Conservation (phyloP, 345 rosid genomes). For the Cardamine chenopodiifolia region DNA sequence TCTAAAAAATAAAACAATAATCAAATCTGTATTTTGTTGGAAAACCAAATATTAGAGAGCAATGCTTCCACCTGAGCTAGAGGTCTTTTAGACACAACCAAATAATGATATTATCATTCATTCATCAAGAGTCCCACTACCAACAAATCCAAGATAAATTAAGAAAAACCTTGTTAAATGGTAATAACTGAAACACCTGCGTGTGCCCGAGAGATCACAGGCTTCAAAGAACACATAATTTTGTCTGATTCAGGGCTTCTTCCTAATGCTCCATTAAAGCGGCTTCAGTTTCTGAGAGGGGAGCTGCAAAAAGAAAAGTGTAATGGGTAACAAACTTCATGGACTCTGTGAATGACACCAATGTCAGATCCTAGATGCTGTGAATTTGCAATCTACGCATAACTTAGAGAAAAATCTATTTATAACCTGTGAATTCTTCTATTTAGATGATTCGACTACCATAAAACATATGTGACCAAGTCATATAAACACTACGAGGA, state of each 20-base stretch:
- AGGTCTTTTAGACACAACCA: slow-evolving; percentile 17
- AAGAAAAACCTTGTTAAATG: slow-evolving; percentile 23
- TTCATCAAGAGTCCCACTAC: slow-evolving; percentile 31
- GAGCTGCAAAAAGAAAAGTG: slow-evolving; percentile 60
- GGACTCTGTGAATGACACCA: neutral
- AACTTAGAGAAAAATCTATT: neutral
- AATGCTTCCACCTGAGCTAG: slow-evolving; percentile 33
- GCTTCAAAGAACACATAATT: slow-evolving; percentile 8
- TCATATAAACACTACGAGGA: neutral
- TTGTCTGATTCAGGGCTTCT: slow-evolving; percentile 8
- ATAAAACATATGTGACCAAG: slow-evolving; percentile 1
- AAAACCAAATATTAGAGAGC: slow-evolving; percentile 26
- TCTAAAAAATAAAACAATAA: slow-evolving; percentile 1
- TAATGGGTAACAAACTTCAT: slow-evolving; percentile 1
- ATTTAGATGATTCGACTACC: no score
- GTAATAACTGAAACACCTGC: slow-evolving; percentile 26
- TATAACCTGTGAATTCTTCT: neutral
- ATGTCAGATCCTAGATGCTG: neutral
- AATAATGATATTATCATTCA: slow-evolving; percentile 1
- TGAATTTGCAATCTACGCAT: neutral
- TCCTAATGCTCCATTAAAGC: slow-evolving; percentile 78
- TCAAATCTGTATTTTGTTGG: neutral
- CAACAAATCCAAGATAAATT: slow-evolving; percentile 34
- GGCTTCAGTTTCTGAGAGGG: slow-evolving; percentile 77
- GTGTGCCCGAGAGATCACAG: slow-evolving; percentile 4